Conservation (phyloP, 179 eudicot genomes). For the Carnegiea gigantea region DNA sequence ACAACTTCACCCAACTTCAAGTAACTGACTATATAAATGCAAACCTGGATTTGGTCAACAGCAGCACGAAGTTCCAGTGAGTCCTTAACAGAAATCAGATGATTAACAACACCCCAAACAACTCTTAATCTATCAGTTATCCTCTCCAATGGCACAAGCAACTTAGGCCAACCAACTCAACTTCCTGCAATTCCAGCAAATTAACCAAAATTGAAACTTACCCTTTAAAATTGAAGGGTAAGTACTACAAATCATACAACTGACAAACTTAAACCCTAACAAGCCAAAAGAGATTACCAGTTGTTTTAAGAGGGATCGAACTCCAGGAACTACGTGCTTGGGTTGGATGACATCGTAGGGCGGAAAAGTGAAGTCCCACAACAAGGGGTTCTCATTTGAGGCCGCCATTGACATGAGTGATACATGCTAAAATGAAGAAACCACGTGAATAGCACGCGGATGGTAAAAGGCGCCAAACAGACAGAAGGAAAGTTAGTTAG, state of each 20-base stretch:
- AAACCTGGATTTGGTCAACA: slow-evolving; percentile 32
- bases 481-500: too few relatives aligned
- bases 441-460: too few relatives aligned
- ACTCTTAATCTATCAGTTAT: slow-evolving; percentile 27
- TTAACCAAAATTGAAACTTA: neutral
- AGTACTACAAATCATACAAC: neutral
- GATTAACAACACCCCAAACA: slow-evolving; percentile 40
- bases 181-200: slow-evolving; percentile 26
- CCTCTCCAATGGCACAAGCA: slow-evolving; percentile 34
- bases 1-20: too few relatives aligned
- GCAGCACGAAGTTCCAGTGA: slow-evolving; percentile 31
- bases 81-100: slow-evolving; percentile 33
- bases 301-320: slow-evolving; percentile 27
- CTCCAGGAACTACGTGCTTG: slow-evolving; percentile 25
- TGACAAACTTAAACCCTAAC: too few relatives aligned
- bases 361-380: slow-evolving; percentile 29
- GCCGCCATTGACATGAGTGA: slow-evolving; percentile 5
- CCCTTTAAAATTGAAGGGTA: neutral
- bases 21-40: neutral
- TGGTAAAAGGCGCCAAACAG: too few relatives aligned
- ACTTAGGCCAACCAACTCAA: slow-evolving; percentile 28
- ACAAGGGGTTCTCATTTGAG: slow-evolving; percentile 21
- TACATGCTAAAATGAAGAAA: too few relatives aligned
- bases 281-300: slow-evolving; percentile 19
- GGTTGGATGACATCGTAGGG: slow-evolving; percentile 28